phyloP scores from a whole-genome alignment of 495 filamentous ascomycete genomes.

The Terfezia claveryi region DNA sequence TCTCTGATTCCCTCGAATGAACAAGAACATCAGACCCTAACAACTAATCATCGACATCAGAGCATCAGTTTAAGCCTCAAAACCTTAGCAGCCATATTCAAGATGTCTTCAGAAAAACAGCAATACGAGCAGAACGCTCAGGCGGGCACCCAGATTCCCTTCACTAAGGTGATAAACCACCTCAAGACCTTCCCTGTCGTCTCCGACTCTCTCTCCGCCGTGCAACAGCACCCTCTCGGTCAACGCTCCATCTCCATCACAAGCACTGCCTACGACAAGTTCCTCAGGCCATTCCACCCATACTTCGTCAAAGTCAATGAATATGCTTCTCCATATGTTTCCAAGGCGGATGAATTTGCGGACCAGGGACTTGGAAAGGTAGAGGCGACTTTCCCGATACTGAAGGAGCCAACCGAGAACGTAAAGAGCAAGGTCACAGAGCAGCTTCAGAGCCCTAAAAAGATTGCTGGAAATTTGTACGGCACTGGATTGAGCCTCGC shows the following conservation, averaged over 20 bases:
- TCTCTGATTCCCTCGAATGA: too few species aligned
- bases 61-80: too few species aligned
- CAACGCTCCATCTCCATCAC: conserved; percentile 54
- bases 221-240: conserved; percentile 61
- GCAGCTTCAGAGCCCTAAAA: conserved; percentile 39
- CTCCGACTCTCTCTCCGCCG: conserved; percentile 50
- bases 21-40: too few species aligned
- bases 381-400: conserved; percentile 58
- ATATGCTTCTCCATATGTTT: conserved; percentile 62
- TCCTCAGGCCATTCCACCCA: conserved; percentile 44
- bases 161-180: conserved; percentile 33
- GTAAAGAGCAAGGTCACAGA: conserved; percentile 44
- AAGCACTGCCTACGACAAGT: conserved; percentile 40
- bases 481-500: conserved; percentile 11
- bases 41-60: too few species aligned
- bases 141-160: not conserved
- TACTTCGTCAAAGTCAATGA: conserved; percentile 55
- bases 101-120: too few species aligned
- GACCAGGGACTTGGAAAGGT: conserved; percentile 50
- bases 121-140: not conserved
- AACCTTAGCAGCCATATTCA: too few species aligned
- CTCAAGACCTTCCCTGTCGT: conserved; percentile 68
- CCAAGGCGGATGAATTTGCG: conserved; percentile 59
- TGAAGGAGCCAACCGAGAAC: conserved; percentile 70
- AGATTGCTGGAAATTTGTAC: conserved; percentile 26